A percentile compares a stretch with the other conserved stretches of the same genome.
Evolutionary conservation across 768 basidiomycete genomes (phyloP).

Genomic region (Leucogyrophana mollusca): DNA sequence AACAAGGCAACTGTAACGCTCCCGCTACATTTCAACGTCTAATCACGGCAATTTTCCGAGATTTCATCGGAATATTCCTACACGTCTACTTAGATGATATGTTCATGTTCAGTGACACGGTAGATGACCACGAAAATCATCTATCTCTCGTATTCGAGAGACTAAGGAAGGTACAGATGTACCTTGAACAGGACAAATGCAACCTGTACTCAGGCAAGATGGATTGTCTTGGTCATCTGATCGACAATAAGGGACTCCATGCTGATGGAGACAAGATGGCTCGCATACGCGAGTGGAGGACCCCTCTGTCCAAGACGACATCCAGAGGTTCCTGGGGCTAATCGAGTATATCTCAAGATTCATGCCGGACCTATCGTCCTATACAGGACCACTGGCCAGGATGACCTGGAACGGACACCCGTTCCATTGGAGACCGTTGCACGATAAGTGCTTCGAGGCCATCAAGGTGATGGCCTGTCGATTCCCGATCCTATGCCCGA

Average conservation of each 20-base stretch:
- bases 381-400: constrained; percentile 27
- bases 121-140: constrained; percentile 39
- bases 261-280: constrained; percentile 36
- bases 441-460: constrained; percentile 21
- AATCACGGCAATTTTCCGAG: constrained; percentile 39
- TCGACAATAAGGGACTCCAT: constrained; percentile 38
- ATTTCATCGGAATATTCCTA: constrained; percentile 35
- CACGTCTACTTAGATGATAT: constrained; percentile 47
- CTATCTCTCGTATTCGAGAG: constrained; percentile 29
- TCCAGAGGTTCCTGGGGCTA: constrained; percentile 40
- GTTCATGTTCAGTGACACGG: constrained; percentile 34
- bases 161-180: constrained; percentile 27
- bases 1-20: constrained; percentile 32
- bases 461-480: constrained; percentile 20
- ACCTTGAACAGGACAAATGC: constrained; percentile 31
- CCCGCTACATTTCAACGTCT: constrained; percentile 45
- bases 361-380: constrained; percentile 33
- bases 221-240: constrained; percentile 39
- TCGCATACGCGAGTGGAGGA: no score
- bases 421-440: constrained; percentile 27
- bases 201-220: constrained; percentile 27
- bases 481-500: constrained; percentile 15
- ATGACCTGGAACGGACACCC: constrained; percentile 25
- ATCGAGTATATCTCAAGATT: constrained; percentile 37
- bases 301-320: constrained; percentile 32